Conservation (phyloP, 768 basidiomycete genomes). For the Tubosaeta sp. region DNA sequence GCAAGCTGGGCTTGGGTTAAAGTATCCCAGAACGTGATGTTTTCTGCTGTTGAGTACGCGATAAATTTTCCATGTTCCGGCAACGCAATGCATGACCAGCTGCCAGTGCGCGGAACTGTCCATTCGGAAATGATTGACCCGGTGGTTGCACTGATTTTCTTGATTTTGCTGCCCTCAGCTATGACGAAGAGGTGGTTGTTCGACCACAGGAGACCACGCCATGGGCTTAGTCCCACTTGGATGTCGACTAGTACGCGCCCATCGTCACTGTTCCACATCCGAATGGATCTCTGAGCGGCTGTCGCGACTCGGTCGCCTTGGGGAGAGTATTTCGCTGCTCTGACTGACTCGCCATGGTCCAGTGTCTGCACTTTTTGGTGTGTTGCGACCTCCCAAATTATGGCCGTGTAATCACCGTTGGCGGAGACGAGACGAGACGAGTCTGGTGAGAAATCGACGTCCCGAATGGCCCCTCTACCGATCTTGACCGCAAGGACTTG, state of each 20-base stretch:
- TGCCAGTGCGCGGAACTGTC: neutral
- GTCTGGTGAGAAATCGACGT: neutral
- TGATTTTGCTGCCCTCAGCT: neutral
- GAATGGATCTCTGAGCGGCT: neutral
- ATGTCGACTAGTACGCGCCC: neutral
- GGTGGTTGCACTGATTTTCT: neutral
- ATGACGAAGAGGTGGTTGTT: neutral
- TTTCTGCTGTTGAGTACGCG: neutral
- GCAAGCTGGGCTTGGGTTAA: neutral
- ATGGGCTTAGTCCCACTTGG: neutral
- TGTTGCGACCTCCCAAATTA: neutral
- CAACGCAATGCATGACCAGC: neutral
- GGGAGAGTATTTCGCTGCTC: neutral
- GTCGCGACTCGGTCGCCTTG: neutral
- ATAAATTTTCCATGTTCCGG: neutral
- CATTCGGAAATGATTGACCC: neutral
- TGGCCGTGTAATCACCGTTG: neutral
- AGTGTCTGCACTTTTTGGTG: neutral
- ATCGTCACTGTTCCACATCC: neutral
- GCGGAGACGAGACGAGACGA: neutral
- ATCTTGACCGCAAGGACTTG: neutral
- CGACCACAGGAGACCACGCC: neutral
- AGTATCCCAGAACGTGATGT: neutral
- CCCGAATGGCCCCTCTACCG: neutral
- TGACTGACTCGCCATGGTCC: neutral